Evolutionary conservation across 768 basidiomycete species (phyloP), one percentile per base, ranked within the genome.

Genomic region (Rubroboletus pulcherrimus): DNA sequence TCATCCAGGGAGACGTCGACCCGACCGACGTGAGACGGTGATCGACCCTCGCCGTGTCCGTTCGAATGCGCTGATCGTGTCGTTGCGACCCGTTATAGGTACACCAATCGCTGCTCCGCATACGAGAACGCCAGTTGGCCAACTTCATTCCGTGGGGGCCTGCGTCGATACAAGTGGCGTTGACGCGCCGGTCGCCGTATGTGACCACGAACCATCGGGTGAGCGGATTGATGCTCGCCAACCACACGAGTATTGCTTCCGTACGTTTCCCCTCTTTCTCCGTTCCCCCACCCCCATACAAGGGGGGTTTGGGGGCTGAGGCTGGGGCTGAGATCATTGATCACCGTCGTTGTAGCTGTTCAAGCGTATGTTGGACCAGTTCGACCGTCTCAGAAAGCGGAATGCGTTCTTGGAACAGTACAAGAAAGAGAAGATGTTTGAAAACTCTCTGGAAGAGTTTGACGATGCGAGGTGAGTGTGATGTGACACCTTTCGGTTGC

Each of bases 111-210:
- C 78, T 99, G 21, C 81, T 99, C 26, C 87, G 97, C 10, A 98
- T 99, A 63, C 87, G 97, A 40, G 97, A 99, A 73, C 84, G 97
- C 29, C 92, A 97, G 64, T 79, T 98, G 26, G 97, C 97, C 15
- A 95, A 91, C 67, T 98, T 99, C 71, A 98, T 99, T 59, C 97
- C 97, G 7, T 99, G 97, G 97, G 97, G 97, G 12, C 97, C 97
- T 0, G 95, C 95, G 5, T 95, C 93, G 35, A 96, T 97, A 64
- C 97, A 99, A 73, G 96, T 99, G 7, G 96, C 97, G 6, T 75
- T 98, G 56, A 97, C 95, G 2, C 86, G 91, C 55, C 86, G 83
- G 63, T 94, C 92, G 15, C 94, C 93, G 7, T 96, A 96, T 66
- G 76, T 97, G 51, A 79, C 84, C 5, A 86, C 90, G 38, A 90